Percentiles rank a stretch among this genome's conserved stretches.
Conservation (phyloP, 495 filamentous ascomycete genomes). For the Penicillium steckii region DNA sequence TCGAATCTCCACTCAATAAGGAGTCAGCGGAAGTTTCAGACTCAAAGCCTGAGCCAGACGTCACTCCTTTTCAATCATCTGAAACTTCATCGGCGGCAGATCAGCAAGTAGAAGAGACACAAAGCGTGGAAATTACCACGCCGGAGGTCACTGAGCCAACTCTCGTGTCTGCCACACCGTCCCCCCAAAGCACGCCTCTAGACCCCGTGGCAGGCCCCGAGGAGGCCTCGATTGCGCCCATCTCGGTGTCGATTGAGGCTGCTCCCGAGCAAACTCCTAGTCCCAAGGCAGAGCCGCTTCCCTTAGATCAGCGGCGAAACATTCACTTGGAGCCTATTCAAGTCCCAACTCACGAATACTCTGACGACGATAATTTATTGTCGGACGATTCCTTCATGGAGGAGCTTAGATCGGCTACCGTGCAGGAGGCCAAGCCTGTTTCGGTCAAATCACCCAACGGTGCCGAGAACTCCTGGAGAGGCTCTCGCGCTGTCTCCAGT, state of each 20-base stretch:
- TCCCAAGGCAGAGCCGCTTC: slow-evolving; percentile 14
- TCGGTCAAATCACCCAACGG: slow-evolving; percentile 72
- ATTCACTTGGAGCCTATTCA: slow-evolving; percentile 55
- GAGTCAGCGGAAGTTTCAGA: slow-evolving; percentile 26
- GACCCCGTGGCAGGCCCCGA: slow-evolving; percentile 18
- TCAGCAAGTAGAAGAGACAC: slow-evolving; percentile 15
- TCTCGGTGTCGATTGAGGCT: slow-evolving; percentile 17
- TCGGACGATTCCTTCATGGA: slow-evolving; percentile 90
- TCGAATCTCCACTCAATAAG: slow-evolving; percentile 34
- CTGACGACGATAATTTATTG: slow-evolving; percentile 62
- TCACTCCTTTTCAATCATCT: slow-evolving; percentile 20
- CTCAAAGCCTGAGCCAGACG: slow-evolving; percentile 23
- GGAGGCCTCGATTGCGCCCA: slow-evolving; percentile 18
- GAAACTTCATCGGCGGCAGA: slow-evolving; percentile 16
- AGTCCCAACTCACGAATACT: slow-evolving; percentile 52
- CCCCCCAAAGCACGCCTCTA: slow-evolving; percentile 12
- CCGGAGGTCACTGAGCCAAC: slow-evolving; percentile 14
- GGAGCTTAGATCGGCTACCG: slow-evolving; percentile 76
- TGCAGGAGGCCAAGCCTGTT: slow-evolving; percentile 82
- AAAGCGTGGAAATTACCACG: slow-evolving; percentile 7
- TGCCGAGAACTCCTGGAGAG: slow-evolving; percentile 34
- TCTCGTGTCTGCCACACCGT: slow-evolving; percentile 22
- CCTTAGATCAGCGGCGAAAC: slow-evolving; percentile 47
- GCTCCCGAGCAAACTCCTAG: slow-evolving; percentile 20
- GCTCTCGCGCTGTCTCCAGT: slow-evolving; percentile 53